Conservation (phyloP, 352 stramenopile genomes). For the Phytophthora hibernalis region DNA sequence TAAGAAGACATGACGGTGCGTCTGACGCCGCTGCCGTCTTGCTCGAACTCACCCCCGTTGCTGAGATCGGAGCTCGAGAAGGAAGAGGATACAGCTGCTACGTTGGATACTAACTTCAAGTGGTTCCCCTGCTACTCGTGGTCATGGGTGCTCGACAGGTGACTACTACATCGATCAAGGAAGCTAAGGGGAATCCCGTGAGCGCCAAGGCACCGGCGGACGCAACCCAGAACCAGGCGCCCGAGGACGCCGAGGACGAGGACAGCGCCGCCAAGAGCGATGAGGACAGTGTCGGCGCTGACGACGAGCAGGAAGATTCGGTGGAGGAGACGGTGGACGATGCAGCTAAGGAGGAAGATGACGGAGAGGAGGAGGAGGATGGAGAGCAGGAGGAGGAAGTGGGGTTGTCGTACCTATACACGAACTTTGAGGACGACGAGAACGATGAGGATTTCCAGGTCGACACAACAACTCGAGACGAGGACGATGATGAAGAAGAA, state of each 20-base stretch:
- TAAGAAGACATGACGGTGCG: slow-evolving; percentile 32
- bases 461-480: slow-evolving; percentile 32
- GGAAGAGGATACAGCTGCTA: slow-evolving; percentile 9
- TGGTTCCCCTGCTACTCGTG: slow-evolving; percentile 9
- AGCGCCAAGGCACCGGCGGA: slow-evolving; percentile 30
- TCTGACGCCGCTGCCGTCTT: background rate
- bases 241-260: slow-evolving; percentile 32
- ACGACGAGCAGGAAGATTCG: slow-evolving; percentile 49
- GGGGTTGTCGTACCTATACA: slow-evolving; percentile 72
- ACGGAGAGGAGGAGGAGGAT: slow-evolving; percentile 31
- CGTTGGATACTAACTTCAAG: slow-evolving; percentile 24
- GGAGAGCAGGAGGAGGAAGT: slow-evolving; percentile 53
- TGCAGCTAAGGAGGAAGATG: slow-evolving; percentile 34
- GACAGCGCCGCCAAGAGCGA: slow-evolving; percentile 18
- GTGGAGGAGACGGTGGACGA: slow-evolving; percentile 44
- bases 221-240: slow-evolving; percentile 20
- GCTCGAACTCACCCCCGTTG: background rate
- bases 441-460: slow-evolving; percentile 50
- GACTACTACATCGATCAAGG: slow-evolving; percentile 23
- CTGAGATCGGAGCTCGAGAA: background rate
- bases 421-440: slow-evolving; percentile 65
- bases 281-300: slow-evolving; percentile 32
- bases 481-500: slow-evolving; percentile 62
- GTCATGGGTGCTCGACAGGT: slow-evolving; percentile 23
- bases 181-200: slow-evolving; percentile 14